Base-by-base conservation (phyloP, 2,329 filamentous ascomycete species). In the Thielaviopsis punctulata region DNA sequence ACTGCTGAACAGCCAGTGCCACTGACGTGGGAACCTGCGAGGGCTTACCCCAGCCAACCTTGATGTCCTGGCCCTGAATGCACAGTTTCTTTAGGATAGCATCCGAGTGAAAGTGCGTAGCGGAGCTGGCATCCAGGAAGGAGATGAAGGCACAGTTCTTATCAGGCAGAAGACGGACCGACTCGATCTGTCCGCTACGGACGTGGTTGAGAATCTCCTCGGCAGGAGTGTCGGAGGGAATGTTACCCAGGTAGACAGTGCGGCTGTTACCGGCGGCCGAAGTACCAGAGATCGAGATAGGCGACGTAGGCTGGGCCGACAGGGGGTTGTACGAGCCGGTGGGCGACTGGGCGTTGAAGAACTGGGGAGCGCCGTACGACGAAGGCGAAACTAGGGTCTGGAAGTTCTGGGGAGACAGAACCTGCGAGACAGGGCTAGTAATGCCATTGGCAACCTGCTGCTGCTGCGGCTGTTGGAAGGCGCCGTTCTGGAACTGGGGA, bases 111-210 rank as follows among this genome's bases (percentile, higher is more conserved):
- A 98, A 98, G 66, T 98, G 92, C 21, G 90, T 96, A 53, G 92
- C 92, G 25, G 92, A 95, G 70, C 89, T 95, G 61, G 89, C 88
- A 63, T 98, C 92, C 58, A 98, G 75, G 73, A 98, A 98, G 7
- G 92, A 98, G 65, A 98, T 96, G 74, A 98, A 98, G 54, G 92
- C 92, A 64, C 92, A 98, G 75, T 96, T 98, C 86, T 96, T 98
- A 70, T 98, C 92, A 22, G 90, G 87, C 52, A 98, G 75, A 58
- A 98, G 77, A 60, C 92, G 84, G 51, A 98, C 92, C n/a, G 92
- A 96, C 72, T 98, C 92, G 62, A 98, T 96, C 65, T 96, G 92
- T 22, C 92, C 92, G 67, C 92, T 96, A 58, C 92, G 80, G 55
- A 98, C 92, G 63, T 98, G 92, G 58, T 89, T 84, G 52, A 98